Base-by-base conservation (phyloP, 805 yeast genomes). In the Starmera dryadoides region DNA sequence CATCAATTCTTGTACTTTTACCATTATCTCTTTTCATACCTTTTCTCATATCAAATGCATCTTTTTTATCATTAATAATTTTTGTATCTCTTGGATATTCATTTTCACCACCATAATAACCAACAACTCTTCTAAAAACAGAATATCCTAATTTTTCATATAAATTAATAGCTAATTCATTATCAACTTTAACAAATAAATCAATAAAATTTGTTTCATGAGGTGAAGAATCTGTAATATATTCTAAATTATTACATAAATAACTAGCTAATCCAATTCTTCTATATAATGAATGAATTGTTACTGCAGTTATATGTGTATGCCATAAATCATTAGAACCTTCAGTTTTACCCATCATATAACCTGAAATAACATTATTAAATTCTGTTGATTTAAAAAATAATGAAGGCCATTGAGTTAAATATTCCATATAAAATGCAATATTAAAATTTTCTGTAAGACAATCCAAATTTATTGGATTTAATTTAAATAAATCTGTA, bases 331-430 rank as follows among this genome's bases (percentile, higher is more conserved):
- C 76, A 5, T 72, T 77, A 29, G 68, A 68, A 0, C 98, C 98
- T 58, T 93, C 98, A 1, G 95, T 81, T 59, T 93, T 93, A n/a
- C 94, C 98, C 78, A 93, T 78, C 95, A 93, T 81, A 56, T 84
- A 83, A 1, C 89, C 91, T 26, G 85, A 63, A 5, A 58, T 46
- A n/a, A 52, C 45, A 43, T 60, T 59, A 0, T 66, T 60, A 12
- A 65, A 53, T 45, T 74, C 80, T 2, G 63, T 64, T 10, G 89
- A 76, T 56, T 87, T 83, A 73, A 88, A 91, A 60, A 88, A 83
- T 34, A 93, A 64, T 26, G 87, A 72, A 6, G 98, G 98, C 96
- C 97, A 89, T 38, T 75, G 70, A 8, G 79, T 71, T 39, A 93
- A 66, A 53, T 93, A 93, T 49, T 86, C 86, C 15, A 85, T 71